Conservation (phyloP, 169 alveolate genomes). For the Cryptosporidium meleagridis region DNA sequence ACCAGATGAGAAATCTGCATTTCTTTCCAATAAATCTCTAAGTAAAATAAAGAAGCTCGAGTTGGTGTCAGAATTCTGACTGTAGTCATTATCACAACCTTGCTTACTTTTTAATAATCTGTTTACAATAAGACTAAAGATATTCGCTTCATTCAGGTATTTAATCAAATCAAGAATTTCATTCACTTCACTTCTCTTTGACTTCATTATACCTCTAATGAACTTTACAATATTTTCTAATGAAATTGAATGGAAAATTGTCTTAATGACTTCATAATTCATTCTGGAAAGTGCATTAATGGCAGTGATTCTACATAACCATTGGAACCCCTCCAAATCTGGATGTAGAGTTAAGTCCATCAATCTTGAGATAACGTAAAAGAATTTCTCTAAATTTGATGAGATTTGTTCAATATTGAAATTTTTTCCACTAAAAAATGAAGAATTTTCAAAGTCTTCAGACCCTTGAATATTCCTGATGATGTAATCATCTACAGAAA, state of each 20-base stretch:
- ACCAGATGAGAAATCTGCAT: not conserved
- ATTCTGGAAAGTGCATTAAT: constrained; percentile 15
- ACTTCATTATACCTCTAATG: constrained; percentile 4
- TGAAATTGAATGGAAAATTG: constrained; percentile 5
- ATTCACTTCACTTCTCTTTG: not conserved
- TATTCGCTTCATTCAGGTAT: not conserved
- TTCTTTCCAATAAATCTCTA: constrained; percentile 4
- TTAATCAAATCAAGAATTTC: constrained; percentile 24
- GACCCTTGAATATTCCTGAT: not conserved
- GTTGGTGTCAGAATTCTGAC: not conserved
- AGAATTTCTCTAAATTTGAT: not conserved
- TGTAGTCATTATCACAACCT: not conserved
- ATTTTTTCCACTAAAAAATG: not conserved
- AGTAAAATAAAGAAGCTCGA: constrained; percentile 21
- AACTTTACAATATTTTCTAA: constrained; percentile 2
- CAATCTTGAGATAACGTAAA: not conserved
- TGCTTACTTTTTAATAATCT: constrained; percentile 19
- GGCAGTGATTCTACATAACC: constrained; percentile 31
- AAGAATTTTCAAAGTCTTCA: not conserved
- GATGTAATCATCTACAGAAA: not conserved
- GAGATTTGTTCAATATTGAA: not conserved
- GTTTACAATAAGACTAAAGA: constrained; percentile 28
- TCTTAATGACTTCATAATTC: not conserved
- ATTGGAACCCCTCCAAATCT: not conserved
- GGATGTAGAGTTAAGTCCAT: not conserved